A percentile compares a stretch with the other conserved stretches of the same genome.
These are phyloP conservation scores for Xylaria grammica DNA, from an alignment of 495 filamentous ascomycete species.

Conservation along the genomic window DNA sequence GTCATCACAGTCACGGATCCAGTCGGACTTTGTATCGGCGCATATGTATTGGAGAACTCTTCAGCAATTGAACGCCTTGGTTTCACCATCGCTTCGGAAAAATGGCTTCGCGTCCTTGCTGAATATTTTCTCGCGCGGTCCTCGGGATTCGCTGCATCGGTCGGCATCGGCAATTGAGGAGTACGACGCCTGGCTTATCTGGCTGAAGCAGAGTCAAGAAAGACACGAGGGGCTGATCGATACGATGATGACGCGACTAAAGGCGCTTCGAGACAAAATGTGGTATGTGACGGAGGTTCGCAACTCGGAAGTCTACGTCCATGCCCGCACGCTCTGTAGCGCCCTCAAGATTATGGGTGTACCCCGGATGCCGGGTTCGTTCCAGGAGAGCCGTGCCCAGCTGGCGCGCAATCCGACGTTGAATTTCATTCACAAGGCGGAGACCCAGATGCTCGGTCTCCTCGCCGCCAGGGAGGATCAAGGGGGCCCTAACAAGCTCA, in stretches of 20 bases:
- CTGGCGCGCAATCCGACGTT: slow-evolving; percentile 63
- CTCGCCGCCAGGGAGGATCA: slow-evolving; percentile 83
- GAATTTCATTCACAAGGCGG: slow-evolving; percentile 79
- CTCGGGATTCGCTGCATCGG: slow-evolving; percentile 68
- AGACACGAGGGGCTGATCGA: slow-evolving; percentile 69
- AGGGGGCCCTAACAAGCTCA: slow-evolving; percentile 90
- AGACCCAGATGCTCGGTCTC: slow-evolving; percentile 85
- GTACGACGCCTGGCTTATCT: slow-evolving; percentile 77
- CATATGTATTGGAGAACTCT: slow-evolving; percentile 73
- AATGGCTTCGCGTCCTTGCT: slow-evolving; percentile 72
- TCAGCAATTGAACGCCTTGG: slow-evolving; percentile 64
- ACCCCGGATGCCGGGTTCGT: slow-evolving; percentile 56
- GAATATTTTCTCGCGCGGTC: slow-evolving; percentile 70
- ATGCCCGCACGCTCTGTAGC: slow-evolving; percentile 82
- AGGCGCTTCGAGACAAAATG: slow-evolving; percentile 88
- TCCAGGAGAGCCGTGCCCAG: slow-evolving; percentile 60
- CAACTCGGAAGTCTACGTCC: slow-evolving; percentile 88
- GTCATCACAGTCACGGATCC: slow-evolving; percentile 66
- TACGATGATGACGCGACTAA: slow-evolving; percentile 68
- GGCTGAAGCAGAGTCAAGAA: slow-evolving; percentile 75
- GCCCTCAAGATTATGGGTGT: slow-evolving; percentile 93
- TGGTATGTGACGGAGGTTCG: slow-evolving; percentile 98
- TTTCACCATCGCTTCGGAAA: slow-evolving; percentile 64
- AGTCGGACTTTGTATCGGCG: slow-evolving; percentile 72
- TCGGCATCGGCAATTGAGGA: slow-evolving; percentile 71